Conservation (phyloP, 1,284 basidiomycete species). For the Fomitopsis palustris region DNA sequence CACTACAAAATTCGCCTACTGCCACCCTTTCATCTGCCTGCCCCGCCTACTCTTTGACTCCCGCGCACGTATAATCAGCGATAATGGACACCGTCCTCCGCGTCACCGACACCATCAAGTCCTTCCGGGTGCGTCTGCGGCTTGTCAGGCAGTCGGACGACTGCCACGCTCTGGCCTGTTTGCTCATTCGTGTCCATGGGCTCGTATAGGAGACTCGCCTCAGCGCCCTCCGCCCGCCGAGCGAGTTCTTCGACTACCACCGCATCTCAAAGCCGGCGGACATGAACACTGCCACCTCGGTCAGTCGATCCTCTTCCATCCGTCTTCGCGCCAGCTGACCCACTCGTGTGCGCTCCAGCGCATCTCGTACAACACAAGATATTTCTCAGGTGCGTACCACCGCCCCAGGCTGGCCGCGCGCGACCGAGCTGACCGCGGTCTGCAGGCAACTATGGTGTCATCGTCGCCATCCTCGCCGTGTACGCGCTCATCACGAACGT, state of each 20-base stretch:
- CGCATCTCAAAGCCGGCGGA: slow-evolving; percentile 81
- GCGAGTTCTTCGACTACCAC: slow-evolving; percentile 89
- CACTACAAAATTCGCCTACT: background rate
- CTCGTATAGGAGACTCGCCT: slow-evolving; percentile 72
- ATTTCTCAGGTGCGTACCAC: slow-evolving; percentile 68
- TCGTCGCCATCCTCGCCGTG: slow-evolving; percentile 79
- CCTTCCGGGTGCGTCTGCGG: slow-evolving; percentile 51
- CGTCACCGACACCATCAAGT: slow-evolving; percentile 66
- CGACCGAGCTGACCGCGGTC: background rate
- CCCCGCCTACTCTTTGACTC: background rate
- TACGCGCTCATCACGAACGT: slow-evolving; percentile 91
- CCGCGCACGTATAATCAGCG: background rate
- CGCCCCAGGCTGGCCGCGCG: background rate
- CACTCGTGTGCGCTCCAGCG: slow-evolving; percentile 44
- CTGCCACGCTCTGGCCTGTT: background rate
- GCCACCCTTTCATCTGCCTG: slow-evolving; percentile 5
- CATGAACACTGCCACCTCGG: slow-evolving; percentile 66
- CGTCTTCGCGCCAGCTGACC: background rate
- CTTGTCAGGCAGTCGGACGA: background rate
- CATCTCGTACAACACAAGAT: slow-evolving; percentile 93
- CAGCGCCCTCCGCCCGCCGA: slow-evolving; percentile 74
- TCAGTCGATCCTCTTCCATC: slow-evolving; percentile 32
- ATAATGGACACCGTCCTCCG: slow-evolving; percentile 61
- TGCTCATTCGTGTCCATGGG: background rate
- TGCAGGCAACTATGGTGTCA: slow-evolving; percentile 83